These are phyloP conservation scores for Sanghuangporus baumii DNA, from an alignment of 1,284 basidiomycete genomes.

Conservation along the genomic window DNA sequence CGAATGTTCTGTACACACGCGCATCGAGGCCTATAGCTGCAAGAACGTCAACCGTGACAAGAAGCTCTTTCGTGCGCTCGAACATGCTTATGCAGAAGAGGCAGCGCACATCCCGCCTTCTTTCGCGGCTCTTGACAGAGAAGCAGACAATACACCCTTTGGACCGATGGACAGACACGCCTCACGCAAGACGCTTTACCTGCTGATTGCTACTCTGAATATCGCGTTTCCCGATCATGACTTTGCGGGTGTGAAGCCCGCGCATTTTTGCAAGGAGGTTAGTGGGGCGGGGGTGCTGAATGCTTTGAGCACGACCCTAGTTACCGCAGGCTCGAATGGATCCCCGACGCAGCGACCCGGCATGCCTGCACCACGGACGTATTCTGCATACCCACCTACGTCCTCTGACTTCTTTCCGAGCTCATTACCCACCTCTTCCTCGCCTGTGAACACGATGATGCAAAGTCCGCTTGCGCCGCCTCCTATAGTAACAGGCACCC, in stretches of 20 bases:
- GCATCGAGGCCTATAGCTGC: conserved; percentile 96
- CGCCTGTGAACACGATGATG: conserved; percentile 51
- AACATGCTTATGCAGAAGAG: conserved; percentile 79
- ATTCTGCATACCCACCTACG: conserved; percentile 74
- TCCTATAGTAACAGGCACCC: conserved; percentile 43
- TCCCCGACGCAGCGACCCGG: conserved; percentile 43
- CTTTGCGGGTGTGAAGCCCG: conserved; percentile 89
- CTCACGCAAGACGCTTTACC: conserved; percentile 84
- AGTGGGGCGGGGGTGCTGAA: conserved; percentile 74
- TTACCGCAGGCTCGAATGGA: conserved; percentile 39
- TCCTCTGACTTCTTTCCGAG: conserved; percentile 70
- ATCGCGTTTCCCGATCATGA: conserved; percentile 97
- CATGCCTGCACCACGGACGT: conserved; percentile 63
- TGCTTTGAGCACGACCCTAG: conserved; percentile 73
- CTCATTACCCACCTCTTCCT: conserved; percentile 62
- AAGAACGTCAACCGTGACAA: conserved; percentile 97
- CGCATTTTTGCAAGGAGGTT: conserved; percentile 85
- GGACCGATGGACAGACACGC: conserved; percentile 71
- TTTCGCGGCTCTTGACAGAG: conserved; percentile 59
- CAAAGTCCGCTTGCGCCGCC: conserved; percentile 64
- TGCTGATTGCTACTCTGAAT: conserved; percentile 95
- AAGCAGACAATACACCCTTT: conserved; percentile 71
- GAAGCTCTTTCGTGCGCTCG: conserved; percentile 91
- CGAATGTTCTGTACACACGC: conserved; percentile 87
- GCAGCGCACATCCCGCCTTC: conserved; percentile 66